Conservation (phyloP, 108 stramenopile genomes). For the Pseudonitzschia multiseries region DNA sequence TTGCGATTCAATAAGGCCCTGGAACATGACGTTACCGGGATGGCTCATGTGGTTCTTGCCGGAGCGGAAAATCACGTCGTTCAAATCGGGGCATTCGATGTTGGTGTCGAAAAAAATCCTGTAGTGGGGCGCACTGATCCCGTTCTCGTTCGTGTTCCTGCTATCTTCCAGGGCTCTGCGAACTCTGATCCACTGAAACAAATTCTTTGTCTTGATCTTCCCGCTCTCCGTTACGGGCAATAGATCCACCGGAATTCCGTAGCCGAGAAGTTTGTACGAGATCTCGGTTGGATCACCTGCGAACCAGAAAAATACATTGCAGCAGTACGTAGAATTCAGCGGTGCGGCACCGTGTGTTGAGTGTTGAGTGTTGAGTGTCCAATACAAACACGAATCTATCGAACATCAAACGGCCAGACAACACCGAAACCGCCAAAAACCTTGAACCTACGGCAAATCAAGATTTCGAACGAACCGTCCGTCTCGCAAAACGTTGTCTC, state of each 20-base stretch:
- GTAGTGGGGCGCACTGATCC: not conserved
- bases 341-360: not conserved
- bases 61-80: conserved; percentile 16
- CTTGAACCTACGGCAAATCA: no score
- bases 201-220: conserved; percentile 16
- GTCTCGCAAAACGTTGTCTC: not conserved
- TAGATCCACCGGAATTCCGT: conserved; percentile 19
- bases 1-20: conserved; percentile 3
- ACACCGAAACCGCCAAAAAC: no score
- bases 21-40: conserved; percentile 15
- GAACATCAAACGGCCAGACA: no score
- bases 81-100: conserved; percentile 12
- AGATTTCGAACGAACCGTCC: no score
- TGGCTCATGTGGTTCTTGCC: conserved; percentile 18
- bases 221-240: conserved; percentile 16
- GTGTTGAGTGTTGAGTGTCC: not conserved
- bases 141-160: not conserved
- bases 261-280: conserved; percentile 6
- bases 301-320: not conserved
- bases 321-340: not conserved
- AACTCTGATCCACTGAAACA: conserved; percentile 8
- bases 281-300: conserved; percentile 15
- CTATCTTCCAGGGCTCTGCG: conserved; percentile 9
- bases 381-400: not conserved
- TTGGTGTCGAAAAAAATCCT: conserved; percentile 1